phyloP scores from a whole-genome alignment of 345 rosid species.

The Gossypium turneri region DNA sequence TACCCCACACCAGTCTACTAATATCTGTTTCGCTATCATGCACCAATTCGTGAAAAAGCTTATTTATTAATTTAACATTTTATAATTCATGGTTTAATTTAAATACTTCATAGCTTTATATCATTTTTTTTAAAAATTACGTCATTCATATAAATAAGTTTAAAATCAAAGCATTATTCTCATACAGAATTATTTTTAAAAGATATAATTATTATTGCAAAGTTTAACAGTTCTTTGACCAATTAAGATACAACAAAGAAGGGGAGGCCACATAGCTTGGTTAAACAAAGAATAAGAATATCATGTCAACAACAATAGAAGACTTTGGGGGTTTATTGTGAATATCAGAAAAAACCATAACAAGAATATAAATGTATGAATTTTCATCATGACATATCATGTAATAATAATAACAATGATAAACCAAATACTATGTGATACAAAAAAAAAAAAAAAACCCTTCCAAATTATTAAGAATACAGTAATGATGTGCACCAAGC shows the following conservation, averaged over 20 bases:
- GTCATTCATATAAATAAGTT: too few species aligned
- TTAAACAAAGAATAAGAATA: not conserved
- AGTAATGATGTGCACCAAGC: slow-evolving; percentile 1
- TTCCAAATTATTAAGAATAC: not conserved
- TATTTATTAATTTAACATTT: too few species aligned
- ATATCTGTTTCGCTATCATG: too few species aligned
- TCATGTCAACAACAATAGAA: not conserved
- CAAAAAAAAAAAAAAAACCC: not conserved
- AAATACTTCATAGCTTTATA: too few species aligned
- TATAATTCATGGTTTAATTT: too few species aligned
- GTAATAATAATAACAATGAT: not conserved
- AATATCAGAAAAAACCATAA: not conserved
- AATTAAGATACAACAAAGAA: not conserved
- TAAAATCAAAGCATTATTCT: too few species aligned
- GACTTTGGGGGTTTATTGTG: not conserved
- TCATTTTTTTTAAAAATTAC: too few species aligned
- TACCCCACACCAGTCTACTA: too few species aligned
- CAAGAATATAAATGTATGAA: slow-evolving; percentile 8
- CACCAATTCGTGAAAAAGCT: too few species aligned
- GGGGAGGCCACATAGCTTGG: not conserved
- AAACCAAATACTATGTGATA: not conserved
- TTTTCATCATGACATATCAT: not conserved
- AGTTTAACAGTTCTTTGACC: too few species aligned
- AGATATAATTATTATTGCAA: too few species aligned
- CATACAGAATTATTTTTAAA: too few species aligned